These are phyloP conservation scores for Albugo candida DNA, from an alignment of 352 stramenopile genomes.

Conservation along the genomic window DNA sequence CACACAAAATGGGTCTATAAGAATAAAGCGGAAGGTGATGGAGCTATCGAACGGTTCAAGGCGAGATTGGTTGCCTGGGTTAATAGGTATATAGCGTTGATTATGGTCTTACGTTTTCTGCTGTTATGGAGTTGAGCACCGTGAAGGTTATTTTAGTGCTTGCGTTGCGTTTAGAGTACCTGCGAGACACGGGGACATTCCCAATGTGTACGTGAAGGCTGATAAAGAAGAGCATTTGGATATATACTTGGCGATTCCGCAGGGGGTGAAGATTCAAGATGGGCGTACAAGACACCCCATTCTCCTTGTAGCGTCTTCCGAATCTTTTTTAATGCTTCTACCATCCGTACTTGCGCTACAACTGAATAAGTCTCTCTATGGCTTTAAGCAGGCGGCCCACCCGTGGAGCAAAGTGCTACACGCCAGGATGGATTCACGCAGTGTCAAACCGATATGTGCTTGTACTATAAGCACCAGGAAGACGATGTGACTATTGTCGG, in stretches of 20 bases:
- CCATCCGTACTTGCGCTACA: too few species aligned
- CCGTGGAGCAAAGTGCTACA: constrained; percentile 4
- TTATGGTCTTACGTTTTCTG: too few species aligned
- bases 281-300: too few species aligned
- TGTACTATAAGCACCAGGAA: too few species aligned
- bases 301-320: too few species aligned
- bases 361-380: constrained; percentile 2
- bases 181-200: constrained; percentile 12
- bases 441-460: background rate
- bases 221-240: constrained; percentile 5
- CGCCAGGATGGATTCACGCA: background rate
- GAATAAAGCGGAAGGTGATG: constrained; percentile 5
- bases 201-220: constrained; percentile 10
- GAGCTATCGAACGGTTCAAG: too few species aligned
- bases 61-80: too few species aligned
- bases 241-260: constrained; percentile 12
- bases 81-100: too few species aligned
- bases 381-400: background rate
- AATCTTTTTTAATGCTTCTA: too few species aligned
- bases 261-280: too few species aligned
- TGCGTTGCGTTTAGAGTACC: constrained; percentile 7
- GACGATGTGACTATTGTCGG: constrained; percentile 3
- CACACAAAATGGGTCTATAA: constrained; percentile 15
- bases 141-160: constrained; percentile 3
- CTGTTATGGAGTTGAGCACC: too few species aligned